Conservation (phyloP, 139 green algal species). For the Coccomyxa sp. region DNA sequence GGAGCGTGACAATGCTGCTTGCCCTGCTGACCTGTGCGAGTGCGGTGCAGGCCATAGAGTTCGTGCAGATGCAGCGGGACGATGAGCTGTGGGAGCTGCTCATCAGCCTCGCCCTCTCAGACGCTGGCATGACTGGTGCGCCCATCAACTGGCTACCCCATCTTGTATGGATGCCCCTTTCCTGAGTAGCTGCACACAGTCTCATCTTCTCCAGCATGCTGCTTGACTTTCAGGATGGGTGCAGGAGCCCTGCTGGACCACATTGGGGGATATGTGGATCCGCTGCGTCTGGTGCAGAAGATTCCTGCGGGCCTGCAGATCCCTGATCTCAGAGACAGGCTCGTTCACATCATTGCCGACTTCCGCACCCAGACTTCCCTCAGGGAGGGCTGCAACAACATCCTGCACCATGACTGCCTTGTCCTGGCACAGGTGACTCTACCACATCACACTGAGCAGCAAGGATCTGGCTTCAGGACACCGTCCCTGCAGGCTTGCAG, state of each 20-base stretch:
- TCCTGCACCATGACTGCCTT: slow-evolving; percentile 75
- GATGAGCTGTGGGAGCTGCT: slow-evolving; percentile 92
- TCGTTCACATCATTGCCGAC: slow-evolving; percentile 87
- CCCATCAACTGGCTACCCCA: background rate
- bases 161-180: background rate
- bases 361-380: slow-evolving; percentile 79
- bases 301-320: slow-evolving; percentile 81
- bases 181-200: background rate
- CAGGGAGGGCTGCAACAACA: slow-evolving; percentile 82
- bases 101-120: slow-evolving; percentile 69
- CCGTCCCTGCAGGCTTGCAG: background rate
- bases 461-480: background rate
- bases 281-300: slow-evolving; percentile 68
- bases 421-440: slow-evolving; percentile 40
- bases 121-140: slow-evolving; percentile 64
- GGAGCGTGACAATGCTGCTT: no score
- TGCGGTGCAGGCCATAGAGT: slow-evolving; percentile 84
- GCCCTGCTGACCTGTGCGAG: no score
- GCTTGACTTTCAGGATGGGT: background rate
- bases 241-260: slow-evolving; percentile 84
- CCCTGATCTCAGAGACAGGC: slow-evolving; percentile 61
- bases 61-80: slow-evolving; percentile 79
- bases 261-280: slow-evolving; percentile 76
- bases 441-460: background rate
- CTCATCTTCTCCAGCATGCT: background rate